Evolutionary conservation across 169 alveolate genomes (phyloP).

Genomic region (Eimeria acervulina): DNA sequence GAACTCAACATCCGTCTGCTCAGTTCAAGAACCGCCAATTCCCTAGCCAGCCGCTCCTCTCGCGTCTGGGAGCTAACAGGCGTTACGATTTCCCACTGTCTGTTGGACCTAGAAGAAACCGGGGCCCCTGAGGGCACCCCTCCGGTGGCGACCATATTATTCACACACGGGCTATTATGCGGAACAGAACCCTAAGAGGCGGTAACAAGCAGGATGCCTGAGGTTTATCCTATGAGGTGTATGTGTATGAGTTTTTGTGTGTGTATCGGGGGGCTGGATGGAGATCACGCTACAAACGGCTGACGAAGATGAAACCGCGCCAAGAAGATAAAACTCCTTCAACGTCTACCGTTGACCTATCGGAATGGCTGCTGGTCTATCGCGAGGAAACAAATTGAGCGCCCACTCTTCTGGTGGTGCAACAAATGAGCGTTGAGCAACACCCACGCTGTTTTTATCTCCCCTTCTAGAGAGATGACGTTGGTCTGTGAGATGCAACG

Average conservation of each 20-base stretch:
- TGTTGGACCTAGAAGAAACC: background rate
- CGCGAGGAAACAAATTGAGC: background rate
- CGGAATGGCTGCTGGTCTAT: background rate
- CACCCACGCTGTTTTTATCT: no score
- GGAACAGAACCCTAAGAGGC: no score
- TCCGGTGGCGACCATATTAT: background rate
- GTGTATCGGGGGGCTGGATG: background rate
- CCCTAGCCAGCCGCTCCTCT: slow-evolving; percentile 50
- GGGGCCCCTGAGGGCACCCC: background rate
- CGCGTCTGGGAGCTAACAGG: background rate
- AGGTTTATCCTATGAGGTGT: background rate
- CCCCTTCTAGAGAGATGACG: background rate
- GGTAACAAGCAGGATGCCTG: background rate
- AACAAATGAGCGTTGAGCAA: background rate
- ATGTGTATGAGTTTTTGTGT: no score
- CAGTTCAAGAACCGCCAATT: slow-evolving; percentile 9
- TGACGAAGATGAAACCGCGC: slow-evolving; percentile 22
- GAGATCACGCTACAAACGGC: background rate
- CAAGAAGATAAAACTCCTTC: background rate
- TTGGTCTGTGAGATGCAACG: background rate
- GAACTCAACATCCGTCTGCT: slow-evolving; percentile 12
- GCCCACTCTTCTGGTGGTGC: background rate
- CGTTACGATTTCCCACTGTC: background rate
- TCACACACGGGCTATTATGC: background rate
- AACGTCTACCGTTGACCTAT: background rate